Evolutionary conservation across 2,329 filamentous ascomycete genomes (phyloP), one percentile per base, ranked within the genome.

Genomic region (Neofusicoccum ribis): DNA sequence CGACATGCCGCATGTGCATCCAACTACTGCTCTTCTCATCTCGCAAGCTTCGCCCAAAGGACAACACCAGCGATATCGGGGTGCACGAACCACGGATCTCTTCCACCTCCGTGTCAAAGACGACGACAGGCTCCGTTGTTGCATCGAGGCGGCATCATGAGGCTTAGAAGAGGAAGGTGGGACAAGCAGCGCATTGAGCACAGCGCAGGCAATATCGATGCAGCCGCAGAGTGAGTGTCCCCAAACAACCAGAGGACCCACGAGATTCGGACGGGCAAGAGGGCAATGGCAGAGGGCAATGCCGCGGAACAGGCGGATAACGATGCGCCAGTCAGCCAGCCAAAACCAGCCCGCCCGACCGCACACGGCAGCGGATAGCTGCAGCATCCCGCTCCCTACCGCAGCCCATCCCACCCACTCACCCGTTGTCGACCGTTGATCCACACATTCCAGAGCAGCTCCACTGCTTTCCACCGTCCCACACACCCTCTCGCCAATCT

Each of bases 361-460:
- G 23, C n/a, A 47, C 56, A 47, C 31, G n/a, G 56, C 56, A 37
- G 56, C 56, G 56, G 56, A 47, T 60, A 60, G 56, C 41, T 60
- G 56, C 56, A 60, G 41, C 56, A 60, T 47, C 56, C 31, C 56
- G 56, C 56, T 60, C 56, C 56, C 41, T 60, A 34, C 43, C 11
- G 23, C 15, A 23, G 17, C 14, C 12, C 31, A n/a, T 6, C 51
- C 17, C 17, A 43, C 52, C 20, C 37, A 7, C 1, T 8, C 23
- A 20, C 27, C 27, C n/a, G 44, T 37, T n/a, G 43, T 43, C 39
- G 20, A 27, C 46, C 47, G 36, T 7, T n/a, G 37, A 27, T 15
- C 17, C 20, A 23, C 20, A 23, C 20, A 23, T 23, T 23, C 20
- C 37, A 56, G 51, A 54, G 37, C 15, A 23, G 5, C n/a, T 20